Evolutionary conservation across 2,329 filamentous ascomycete species (phyloP), one percentile per base, ranked within the genome.

Genomic region (Escovopsis weberi): DNA sequence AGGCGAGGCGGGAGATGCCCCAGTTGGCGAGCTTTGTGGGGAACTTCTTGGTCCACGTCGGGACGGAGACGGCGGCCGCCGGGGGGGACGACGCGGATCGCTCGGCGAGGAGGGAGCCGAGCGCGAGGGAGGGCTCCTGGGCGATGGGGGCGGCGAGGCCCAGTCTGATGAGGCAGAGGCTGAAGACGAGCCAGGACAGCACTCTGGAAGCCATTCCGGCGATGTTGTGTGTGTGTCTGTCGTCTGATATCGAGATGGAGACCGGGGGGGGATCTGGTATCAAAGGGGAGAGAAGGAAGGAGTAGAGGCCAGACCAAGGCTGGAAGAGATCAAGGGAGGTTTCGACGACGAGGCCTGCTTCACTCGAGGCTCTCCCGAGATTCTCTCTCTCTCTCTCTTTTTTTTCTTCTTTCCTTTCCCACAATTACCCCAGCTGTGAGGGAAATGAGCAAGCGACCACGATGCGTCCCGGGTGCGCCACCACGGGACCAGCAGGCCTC

Each of bases 101-200:
- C 18, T 43, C 37, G 11, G 26, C 33, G 33, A 30, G 6, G 26
- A 33, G 26, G 43, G 26, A 30, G 36, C 28, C 36, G n/a, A 40
- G 26, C 3, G 26, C 28, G 8, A 39, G 11, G 9, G 39, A 37
- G n/a, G 18, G 5, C 4, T 23, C 32, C 6, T 11, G 23, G n/a
- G 28, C 26, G 3, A 38, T 43, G 8, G 48, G 48, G 19, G 46
- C 46, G 19, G 44, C 33, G 32, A 48, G 32, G n/a, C 42, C 46
- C 9, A 44, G 36, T 6, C 43, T 37, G 6, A 38, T 38, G 5
- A 48, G 38, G 9, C 43, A 44, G 12, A 47, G 33, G 28, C 41
- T 37, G 26, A 41, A 18, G 4, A 50, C 32, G 9, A 47, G 26
- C 6, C 44, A 23, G 4, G 42, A 39, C 3, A 30, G 32, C 1